A percentile compares a stretch with the other conserved stretches of the same genome.
phyloP scores from a whole-genome alignment of 306 rosid genomes.

The Dalbergia oliveri region DNA sequence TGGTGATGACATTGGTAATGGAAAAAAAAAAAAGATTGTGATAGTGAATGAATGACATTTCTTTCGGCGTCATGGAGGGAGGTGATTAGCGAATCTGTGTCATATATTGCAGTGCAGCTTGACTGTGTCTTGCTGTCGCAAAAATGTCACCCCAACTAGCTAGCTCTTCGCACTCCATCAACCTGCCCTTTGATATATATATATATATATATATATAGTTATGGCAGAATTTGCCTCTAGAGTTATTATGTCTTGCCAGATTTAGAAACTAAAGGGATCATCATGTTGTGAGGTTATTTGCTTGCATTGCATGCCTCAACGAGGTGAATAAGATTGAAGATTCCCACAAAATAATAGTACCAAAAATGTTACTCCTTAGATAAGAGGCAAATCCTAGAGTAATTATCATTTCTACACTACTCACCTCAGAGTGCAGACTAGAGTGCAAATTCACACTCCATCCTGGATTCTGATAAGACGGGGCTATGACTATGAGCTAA shows the following conservation, averaged over 20 bases:
- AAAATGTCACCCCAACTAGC: slow-evolving; percentile 9
- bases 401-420: slow-evolving; percentile 5
- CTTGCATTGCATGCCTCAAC: background rate
- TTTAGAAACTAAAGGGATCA: slow-evolving; percentile 31
- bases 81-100: slow-evolving; percentile 39
- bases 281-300: background rate
- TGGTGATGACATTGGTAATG: background rate
- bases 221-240: too few relatives aligned
- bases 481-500: slow-evolving; percentile 8
- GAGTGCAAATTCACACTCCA: background rate
- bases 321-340: background rate
- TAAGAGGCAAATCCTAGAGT: background rate
- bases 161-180: background rate
- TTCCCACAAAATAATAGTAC: background rate
- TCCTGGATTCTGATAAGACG: slow-evolving; percentile 40
- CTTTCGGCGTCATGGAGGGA: slow-evolving; percentile 9
- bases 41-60: slow-evolving; percentile 38
- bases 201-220: too few relatives aligned
- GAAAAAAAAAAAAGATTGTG: background rate
- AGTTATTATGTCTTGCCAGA: slow-evolving; percentile 34
- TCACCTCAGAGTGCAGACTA: background rate
- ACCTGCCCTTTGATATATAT: background rate
- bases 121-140: slow-evolving; percentile 29
- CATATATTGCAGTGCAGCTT: slow-evolving; percentile 18
- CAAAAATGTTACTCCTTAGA: background rate